Evolutionary conservation across 257 asterid genomes (phyloP).

Genomic region (Voacanga thouarsii): DNA sequence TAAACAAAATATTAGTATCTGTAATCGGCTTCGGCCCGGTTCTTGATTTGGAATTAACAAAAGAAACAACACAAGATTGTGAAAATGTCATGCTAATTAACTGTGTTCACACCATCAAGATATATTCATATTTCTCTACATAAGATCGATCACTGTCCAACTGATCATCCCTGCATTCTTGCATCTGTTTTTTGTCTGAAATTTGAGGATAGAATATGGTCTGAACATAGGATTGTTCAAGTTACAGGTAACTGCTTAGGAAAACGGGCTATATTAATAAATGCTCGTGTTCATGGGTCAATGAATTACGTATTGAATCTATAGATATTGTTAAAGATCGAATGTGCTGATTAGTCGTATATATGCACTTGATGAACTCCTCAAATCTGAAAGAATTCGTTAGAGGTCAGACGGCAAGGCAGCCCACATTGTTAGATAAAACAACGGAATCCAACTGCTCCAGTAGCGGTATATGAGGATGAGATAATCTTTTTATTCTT

Average conservation of each 20-base stretch:
- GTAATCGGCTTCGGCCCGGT: too few relatives aligned
- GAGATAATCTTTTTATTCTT: not conserved
- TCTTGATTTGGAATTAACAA: constrained; percentile 1
- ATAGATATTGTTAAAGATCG: not conserved
- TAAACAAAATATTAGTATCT: not conserved
- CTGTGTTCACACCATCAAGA: not conserved
- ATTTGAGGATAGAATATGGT: too few relatives aligned
- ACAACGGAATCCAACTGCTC: not conserved
- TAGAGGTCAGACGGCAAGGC: not conserved
- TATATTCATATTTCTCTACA: too few relatives aligned
- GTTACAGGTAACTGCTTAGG: not conserved
- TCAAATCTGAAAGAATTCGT: not conserved
- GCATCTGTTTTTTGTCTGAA: not conserved
- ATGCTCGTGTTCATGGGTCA: not conserved
- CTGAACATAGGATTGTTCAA: not conserved
- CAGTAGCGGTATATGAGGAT: not conserved
- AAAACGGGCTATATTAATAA: not conserved
- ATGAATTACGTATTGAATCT: not conserved
- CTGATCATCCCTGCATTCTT: not conserved
- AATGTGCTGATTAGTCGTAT: not conserved
- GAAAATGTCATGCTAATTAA: not conserved
- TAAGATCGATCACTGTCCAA: not conserved
- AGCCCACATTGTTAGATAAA: not conserved
- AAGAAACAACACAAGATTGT: not conserved
- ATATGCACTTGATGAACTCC: not conserved